Conservation (phyloP, 495 filamentous ascomycete genomes). For the Penicillium psychrofluorescens region DNA sequence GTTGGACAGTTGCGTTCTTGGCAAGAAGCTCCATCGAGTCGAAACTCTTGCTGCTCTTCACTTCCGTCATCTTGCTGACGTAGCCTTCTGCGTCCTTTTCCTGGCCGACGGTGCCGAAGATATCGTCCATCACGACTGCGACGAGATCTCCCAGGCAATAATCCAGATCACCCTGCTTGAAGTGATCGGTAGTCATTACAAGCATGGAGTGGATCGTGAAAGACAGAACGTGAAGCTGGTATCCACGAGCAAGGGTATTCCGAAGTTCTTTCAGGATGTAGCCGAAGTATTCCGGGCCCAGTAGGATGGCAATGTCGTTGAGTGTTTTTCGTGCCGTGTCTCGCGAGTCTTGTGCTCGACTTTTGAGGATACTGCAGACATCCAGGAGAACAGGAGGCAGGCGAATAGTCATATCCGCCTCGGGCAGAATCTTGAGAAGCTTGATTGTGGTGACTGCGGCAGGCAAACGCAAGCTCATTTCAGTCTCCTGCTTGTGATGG, state of each 20-base stretch:
- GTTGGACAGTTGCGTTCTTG: constrained; percentile 63
- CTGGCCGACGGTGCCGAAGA: constrained; percentile 89
- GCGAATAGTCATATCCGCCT: constrained; percentile 58
- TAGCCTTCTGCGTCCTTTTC: constrained; percentile 98
- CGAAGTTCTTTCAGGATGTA: constrained; percentile 92
- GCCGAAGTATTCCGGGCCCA: constrained; percentile 75
- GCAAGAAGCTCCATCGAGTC: constrained; percentile 95
- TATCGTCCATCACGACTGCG: constrained; percentile 90
- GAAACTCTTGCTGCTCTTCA: constrained; percentile 94
- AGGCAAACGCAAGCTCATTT: constrained; percentile 83
- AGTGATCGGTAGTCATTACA: constrained; percentile 62
- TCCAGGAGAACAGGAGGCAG: constrained; percentile 82
- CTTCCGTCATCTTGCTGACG: constrained; percentile 90
- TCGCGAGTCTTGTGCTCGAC: constrained; percentile 77
- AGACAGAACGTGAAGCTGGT: constrained; percentile 91
- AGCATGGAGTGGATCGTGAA: constrained; percentile 93
- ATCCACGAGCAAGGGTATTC: constrained; percentile 70
- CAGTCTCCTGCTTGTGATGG: constrained; percentile 87
- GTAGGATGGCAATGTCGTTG: constrained; percentile 66
- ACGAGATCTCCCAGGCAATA: constrained; percentile 76
- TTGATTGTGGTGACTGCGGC: constrained; percentile 83
- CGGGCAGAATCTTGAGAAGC: constrained; percentile 71
- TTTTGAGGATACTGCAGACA: constrained; percentile 85
- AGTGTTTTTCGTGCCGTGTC: constrained; percentile 87
- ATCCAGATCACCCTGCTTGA: constrained; percentile 77